A percentile compares a stretch with the other conserved stretches of the same genome.
phyloP scores from a whole-genome alignment of 192 early-diverging fungal species.

The Piromyces finnis region DNA sequence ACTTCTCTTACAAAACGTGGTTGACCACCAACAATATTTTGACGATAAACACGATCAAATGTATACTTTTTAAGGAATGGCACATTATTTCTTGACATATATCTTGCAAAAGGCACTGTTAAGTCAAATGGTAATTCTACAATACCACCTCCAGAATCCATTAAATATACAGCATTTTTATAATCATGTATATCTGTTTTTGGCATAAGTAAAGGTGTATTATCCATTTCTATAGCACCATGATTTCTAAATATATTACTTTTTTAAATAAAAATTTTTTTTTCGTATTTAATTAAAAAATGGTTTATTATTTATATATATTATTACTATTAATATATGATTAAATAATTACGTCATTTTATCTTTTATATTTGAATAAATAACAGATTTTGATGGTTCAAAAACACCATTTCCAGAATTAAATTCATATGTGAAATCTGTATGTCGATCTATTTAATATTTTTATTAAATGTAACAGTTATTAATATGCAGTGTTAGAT shows the following conservation, averaged over 20 bases:
- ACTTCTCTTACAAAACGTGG: conserved; percentile 58
- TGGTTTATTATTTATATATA: too few relatives aligned
- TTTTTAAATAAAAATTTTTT: too few relatives aligned
- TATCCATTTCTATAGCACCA: conserved; percentile 57
- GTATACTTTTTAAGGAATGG: conserved; percentile 65
- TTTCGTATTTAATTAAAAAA: too few relatives aligned
- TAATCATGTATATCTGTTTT: conserved; percentile 40
- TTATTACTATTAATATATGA: too few relatives aligned
- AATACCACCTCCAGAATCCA: conserved; percentile 65
- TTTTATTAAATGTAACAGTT: too few relatives aligned
- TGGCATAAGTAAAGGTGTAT: conserved; percentile 66
- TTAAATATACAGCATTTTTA: conserved; percentile 53
- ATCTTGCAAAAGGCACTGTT: conserved; percentile 80
- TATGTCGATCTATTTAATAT: conserved; percentile 57
- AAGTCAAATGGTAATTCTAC: conserved; percentile 76
- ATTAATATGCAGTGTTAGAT: too few relatives aligned
- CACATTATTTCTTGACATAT: conserved; percentile 48
- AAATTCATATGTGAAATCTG: conserved; percentile 81
- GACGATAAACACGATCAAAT: conserved; percentile 66
- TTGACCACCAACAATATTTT: conserved; percentile 69
- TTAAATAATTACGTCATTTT: not conserved
- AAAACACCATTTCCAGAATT: conserved; percentile 18
- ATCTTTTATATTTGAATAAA: not conserved
- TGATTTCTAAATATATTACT: conserved; percentile 63
- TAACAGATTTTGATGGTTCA: not conserved